Conservation (phyloP, 345 rosid genomes). For the Bruguiera gymnorhiza region DNA sequence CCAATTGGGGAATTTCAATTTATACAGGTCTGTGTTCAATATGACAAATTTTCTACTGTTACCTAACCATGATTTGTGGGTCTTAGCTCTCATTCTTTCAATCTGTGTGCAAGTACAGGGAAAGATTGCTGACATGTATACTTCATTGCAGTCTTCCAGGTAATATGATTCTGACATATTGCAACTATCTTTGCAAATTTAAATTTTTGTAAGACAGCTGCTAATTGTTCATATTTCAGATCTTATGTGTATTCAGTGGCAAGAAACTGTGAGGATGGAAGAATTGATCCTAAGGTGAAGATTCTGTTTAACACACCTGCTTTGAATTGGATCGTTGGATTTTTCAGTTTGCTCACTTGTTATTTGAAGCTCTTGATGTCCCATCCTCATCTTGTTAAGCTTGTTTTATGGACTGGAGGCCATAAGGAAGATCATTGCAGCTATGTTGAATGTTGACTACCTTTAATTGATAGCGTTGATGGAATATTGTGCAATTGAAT, state of each 20-base stretch:
- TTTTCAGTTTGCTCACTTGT: background rate
- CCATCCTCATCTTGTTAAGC: too few relatives aligned
- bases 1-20: slow-evolving; percentile 91
- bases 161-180: slow-evolving; percentile 16
- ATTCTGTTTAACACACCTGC: background rate
- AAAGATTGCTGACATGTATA: slow-evolving; percentile 90
- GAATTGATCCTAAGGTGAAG: slow-evolving; percentile 67
- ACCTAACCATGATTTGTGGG: slow-evolving; percentile 6
- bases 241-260: slow-evolving; percentile 88
- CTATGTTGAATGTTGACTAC: too few relatives aligned
- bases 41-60: background rate
- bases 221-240: slow-evolving; percentile 39
- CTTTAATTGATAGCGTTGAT: too few relatives aligned
- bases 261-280: slow-evolving; percentile 74
- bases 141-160: slow-evolving; percentile 91
- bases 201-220: background rate
- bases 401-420: too few relatives aligned
- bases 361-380: background rate
- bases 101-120: slow-evolving; percentile 52
- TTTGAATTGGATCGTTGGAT: background rate
- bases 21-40: slow-evolving; percentile 61
- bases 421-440: too few relatives aligned
- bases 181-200: background rate
- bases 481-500: too few relatives aligned
- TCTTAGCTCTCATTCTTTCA: background rate